Evolutionary conservation across 495 filamentous ascomycete species (phyloP).

Genomic region (Halenospora varia): DNA sequence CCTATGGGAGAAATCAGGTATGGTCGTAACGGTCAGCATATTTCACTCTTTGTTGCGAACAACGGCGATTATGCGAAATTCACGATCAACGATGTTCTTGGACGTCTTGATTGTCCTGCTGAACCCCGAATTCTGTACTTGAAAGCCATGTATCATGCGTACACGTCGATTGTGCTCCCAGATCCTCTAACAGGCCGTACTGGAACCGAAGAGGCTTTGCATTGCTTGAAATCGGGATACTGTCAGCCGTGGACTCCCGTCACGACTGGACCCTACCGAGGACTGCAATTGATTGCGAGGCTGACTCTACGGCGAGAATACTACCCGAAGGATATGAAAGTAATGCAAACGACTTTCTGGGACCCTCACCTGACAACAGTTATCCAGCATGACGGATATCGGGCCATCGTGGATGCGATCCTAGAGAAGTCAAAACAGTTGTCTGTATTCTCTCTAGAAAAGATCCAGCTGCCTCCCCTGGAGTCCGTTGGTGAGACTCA

Average conservation of each 20-base stretch:
- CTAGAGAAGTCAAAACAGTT: conserved; percentile 28
- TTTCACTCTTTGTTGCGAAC: conserved; percentile 7
- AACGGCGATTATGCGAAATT: conserved; percentile 34
- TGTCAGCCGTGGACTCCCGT: conserved; percentile 35
- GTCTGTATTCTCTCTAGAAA: conserved; percentile 42
- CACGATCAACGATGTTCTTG: conserved; percentile 42
- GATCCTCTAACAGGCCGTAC: conserved; percentile 53
- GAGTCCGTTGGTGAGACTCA: conserved; percentile 11
- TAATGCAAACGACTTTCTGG: conserved; percentile 51
- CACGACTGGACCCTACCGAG: conserved; percentile 13
- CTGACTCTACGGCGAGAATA: conserved; percentile 47
- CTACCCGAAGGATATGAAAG: conserved; percentile 47
- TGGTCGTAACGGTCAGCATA: conserved; percentile 10
- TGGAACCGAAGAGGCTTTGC: conserved; percentile 54
- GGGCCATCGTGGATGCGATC: conserved; percentile 36
- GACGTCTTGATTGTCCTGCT: conserved; percentile 40
- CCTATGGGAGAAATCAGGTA: conserved; percentile 26
- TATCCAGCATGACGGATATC: conserved; percentile 52
- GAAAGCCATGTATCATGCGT: conserved; percentile 54
- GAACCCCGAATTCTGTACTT: conserved; percentile 40
- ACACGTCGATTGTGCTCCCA: conserved; percentile 51
- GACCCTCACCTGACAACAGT: conserved; percentile 34
- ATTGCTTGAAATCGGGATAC: conserved; percentile 44
- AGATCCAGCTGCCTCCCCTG: conserved; percentile 39
- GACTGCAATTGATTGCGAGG: conserved; percentile 34